Evolutionary conservation across 1,284 basidiomycete genomes (phyloP).

Genomic region (Cryptococcus floricola): DNA sequence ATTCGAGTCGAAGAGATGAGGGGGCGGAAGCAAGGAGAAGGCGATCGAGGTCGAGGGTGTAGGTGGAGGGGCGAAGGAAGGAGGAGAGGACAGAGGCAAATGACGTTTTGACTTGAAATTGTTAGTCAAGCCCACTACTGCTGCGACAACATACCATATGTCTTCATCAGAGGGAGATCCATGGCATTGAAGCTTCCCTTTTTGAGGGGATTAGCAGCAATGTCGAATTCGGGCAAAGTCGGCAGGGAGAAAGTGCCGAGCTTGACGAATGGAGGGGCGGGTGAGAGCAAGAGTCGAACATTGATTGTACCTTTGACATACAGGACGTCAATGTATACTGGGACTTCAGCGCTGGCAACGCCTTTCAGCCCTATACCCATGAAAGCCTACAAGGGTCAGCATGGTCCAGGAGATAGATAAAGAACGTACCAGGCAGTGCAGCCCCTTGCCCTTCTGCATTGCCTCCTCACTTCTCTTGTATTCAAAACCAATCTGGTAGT

Average conservation of each 20-base stretch:
- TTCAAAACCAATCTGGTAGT: constrained; percentile 46
- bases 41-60: constrained; percentile 47
- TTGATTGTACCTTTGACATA: constrained; percentile 39
- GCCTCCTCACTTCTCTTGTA: constrained; percentile 31
- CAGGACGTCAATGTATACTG: constrained; percentile 42
- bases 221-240: constrained; percentile 47
- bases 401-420: neutral
- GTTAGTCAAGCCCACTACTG: neutral
- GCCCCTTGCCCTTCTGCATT: constrained; percentile 35
- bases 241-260: constrained; percentile 45
- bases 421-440: constrained; percentile 38
- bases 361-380: constrained; percentile 48
- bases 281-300: constrained; percentile 42
- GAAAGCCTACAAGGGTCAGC: constrained; percentile 23
- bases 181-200: constrained; percentile 47
- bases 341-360: constrained; percentile 41
- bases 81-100: constrained; percentile 43
- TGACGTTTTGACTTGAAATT: constrained; percentile 32
- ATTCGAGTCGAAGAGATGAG: constrained; percentile 28
- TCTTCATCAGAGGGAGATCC: constrained; percentile 45
- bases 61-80: constrained; percentile 46
- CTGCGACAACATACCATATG: constrained; percentile 25
- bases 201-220: constrained; percentile 46
- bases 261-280: constrained; percentile 47
- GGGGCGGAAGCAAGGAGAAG: constrained; percentile 44